A percentile compares a stretch with the other conserved stretches of the same genome.
Conservation (phyloP, 441 rosid species). For the Corymbia citriodora region DNA sequence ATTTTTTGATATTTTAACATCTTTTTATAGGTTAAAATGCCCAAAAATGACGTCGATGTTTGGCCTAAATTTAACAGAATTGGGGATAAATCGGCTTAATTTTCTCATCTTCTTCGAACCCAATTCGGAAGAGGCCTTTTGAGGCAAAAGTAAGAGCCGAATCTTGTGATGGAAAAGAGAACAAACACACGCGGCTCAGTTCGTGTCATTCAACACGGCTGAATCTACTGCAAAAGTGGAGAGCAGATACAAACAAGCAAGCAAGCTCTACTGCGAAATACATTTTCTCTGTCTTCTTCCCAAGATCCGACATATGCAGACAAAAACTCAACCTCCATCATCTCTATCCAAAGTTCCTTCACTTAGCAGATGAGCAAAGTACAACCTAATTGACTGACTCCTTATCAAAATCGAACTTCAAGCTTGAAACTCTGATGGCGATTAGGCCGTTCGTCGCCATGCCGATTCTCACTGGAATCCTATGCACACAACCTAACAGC, state of each 20-base stretch:
- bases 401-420: not conserved
- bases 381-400: not conserved
- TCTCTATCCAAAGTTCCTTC: not conserved
- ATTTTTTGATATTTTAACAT: not conserved
- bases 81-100: not conserved
- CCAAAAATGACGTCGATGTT: not conserved
- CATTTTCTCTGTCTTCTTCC: not conserved
- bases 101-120: not conserved
- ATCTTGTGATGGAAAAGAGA: not conserved
- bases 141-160: not conserved
- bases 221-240: not conserved
- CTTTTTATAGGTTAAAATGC: not conserved
- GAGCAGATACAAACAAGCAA: not conserved
- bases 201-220: not conserved
- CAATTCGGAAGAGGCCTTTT: not conserved
- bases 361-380: not conserved
- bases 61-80: not conserved
- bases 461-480: not conserved
- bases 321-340: not conserved
- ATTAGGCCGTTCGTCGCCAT: not conserved
- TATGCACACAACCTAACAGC: not conserved
- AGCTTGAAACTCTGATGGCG: not conserved
- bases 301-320: not conserved
- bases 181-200: not conserved
- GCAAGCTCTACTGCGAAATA: not conserved